These are phyloP conservation scores for Digitaria exilis DNA, from an alignment of 202 grass and related monocot genomes.

Conservation along the genomic window DNA sequence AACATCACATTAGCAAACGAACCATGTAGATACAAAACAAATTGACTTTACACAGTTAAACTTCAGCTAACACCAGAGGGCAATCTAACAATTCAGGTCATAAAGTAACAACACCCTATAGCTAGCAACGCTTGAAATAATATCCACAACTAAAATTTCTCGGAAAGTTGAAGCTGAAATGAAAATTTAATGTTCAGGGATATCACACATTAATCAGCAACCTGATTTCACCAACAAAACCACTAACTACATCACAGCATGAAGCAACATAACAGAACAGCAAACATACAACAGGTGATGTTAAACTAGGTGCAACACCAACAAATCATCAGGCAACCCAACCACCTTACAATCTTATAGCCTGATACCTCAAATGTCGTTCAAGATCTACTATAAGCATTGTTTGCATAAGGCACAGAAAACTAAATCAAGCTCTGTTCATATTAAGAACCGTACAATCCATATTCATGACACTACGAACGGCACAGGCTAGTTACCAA, in stretches of 20 bases:
- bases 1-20: no score
- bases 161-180: no score
- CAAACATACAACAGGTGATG: no score
- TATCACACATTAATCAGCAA: no score
- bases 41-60: no score
- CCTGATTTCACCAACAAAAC: no score
- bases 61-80: background rate
- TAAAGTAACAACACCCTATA: background rate
- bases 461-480: background rate
- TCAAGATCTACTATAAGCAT: background rate
- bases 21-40: no score
- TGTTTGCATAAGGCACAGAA: background rate
- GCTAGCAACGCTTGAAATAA: background rate
- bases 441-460: no score
- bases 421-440: background rate
- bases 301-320: no score
- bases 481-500: background rate
- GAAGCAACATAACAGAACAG: background rate
- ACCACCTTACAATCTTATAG: background rate
- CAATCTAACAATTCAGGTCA: background rate
- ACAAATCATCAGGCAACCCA: background rate
- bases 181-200: no score
- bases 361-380: background rate
- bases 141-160: no score
- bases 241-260: background rate